Evolutionary conservation across 164 flowering plant genomes (phyloP), one percentile per base, ranked within the genome.

Genomic region (Saururus chinensis): DNA sequence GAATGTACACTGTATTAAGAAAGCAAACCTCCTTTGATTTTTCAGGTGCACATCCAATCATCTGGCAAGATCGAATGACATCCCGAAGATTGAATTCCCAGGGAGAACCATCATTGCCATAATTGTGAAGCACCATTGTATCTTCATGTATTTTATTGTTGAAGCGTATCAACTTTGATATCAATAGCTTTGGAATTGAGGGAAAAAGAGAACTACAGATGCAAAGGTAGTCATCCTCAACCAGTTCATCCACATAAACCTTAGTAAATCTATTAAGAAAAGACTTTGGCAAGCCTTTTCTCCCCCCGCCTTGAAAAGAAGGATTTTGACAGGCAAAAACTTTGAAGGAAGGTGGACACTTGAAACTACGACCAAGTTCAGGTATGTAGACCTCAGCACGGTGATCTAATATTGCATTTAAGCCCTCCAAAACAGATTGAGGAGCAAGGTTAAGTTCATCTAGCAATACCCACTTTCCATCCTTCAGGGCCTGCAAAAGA

Each of bases 291-390:
- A 95, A 90, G 37, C 93, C 96, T 77, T 95, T 95, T 64, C 99
- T 75, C 16, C 99, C 99, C 61, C 99, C 96, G 67, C 99, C 99
- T 78, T 95, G 97, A 73, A 51, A 68, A 10, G 95, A 75, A 65
- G 99, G 99, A 73, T 95, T 95, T 71, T 95, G 99, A 79, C 99
- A 95, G 8, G 96, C 96, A 84, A 95, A 95, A 70, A 91, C 81
- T 74, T 96, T 77, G 68, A 95, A 95, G 63, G 95, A 78, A 57
- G 89, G 37, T 3, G 95, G 96, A 63, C 99, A 95, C 70, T 76
- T 84, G 57, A 77, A 86, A 10, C 92, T 76, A 51, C 20, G 70
- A 65, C 87, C 89, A 58, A 95, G 80, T 74, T 95, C 99, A 41
- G 99, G 99, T 65, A 95, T 87, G 64, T 82, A 95, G 30, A 95